Conservation (phyloP, 2,329 filamentous ascomycete genomes). For the Aspergillus texensis region DNA sequence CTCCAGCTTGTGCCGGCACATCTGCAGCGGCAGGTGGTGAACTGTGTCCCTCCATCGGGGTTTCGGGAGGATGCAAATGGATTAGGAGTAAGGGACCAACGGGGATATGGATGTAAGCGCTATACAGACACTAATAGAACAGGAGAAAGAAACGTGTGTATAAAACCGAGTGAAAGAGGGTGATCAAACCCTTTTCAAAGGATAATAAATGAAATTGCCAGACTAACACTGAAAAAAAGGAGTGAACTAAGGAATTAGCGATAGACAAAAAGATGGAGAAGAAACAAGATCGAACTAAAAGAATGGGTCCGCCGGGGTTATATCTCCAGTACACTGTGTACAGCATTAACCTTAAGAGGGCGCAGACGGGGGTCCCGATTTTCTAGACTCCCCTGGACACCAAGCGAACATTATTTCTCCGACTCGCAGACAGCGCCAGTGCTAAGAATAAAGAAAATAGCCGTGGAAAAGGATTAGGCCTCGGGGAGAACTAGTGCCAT, state of each 20-base stretch:
- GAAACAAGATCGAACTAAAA: background rate
- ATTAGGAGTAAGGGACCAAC: background rate
- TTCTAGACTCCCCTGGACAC: background rate
- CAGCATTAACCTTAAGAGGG: background rate
- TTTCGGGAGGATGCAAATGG: background rate
- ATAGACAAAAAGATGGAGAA: background rate
- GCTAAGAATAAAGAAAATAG: background rate
- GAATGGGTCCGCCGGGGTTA: conserved; percentile 3
- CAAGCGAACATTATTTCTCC: background rate
- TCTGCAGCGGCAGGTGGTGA: conserved; percentile 14
- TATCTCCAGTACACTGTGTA: background rate
- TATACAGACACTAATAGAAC: background rate
- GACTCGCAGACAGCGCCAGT: background rate
- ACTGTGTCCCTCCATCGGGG: conserved; percentile 2
- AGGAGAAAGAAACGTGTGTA: background rate
- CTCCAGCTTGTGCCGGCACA: conserved; percentile 15
- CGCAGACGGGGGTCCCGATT: background rate
- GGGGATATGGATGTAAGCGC: background rate
- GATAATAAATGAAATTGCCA: background rate
- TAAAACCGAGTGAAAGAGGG: background rate
- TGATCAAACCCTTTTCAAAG: background rate
- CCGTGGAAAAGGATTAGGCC: background rate
- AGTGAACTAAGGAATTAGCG: background rate
- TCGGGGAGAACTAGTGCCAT: background rate
- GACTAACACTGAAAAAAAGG: background rate